Percentiles rank a stretch among this genome's conserved stretches.
Evolutionary conservation across 2,329 filamentous ascomycete species (phyloP).

Genomic region (Alternaria arbusti): DNA sequence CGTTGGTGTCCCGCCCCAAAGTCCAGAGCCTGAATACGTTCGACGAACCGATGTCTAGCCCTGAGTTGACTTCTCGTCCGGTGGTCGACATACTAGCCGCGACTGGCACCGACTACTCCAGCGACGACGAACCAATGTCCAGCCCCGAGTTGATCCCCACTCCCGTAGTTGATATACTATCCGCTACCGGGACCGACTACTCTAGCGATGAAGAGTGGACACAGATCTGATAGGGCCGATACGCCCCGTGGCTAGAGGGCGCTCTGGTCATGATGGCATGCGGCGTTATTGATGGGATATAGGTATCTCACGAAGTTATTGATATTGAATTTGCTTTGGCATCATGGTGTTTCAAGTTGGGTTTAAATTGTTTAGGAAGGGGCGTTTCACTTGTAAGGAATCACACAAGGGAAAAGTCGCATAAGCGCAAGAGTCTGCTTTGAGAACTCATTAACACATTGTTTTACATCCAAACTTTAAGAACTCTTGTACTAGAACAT

Average conservation of each 20-base stretch:
- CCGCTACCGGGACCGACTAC: constrained; percentile 15
- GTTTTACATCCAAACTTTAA: not conserved
- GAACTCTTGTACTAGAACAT: not conserved
- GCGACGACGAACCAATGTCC: constrained; percentile 19
- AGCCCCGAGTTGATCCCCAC: constrained; percentile 18
- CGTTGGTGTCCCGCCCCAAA: constrained; percentile 28
- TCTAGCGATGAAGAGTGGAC: constrained; percentile 15
- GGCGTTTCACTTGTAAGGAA: not conserved
- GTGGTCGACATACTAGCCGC: constrained; percentile 11
- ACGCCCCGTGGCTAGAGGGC: not conserved
- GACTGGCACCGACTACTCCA: constrained; percentile 14
- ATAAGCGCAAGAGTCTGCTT: not conserved
- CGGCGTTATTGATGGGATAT: not conserved
- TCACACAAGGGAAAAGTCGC: not conserved
- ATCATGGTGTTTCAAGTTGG: not conserved
- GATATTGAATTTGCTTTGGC: not conserved
- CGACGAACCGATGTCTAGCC: constrained; percentile 17
- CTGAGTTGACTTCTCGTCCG: constrained; percentile 9
- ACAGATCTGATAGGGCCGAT: not conserved
- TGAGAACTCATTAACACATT: not conserved
- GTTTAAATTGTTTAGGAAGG: not conserved
- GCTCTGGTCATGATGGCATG: not conserved
- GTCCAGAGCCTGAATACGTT: not conserved
- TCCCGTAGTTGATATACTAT: constrained; percentile 7
- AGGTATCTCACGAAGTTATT: not conserved